Evolutionary conservation across 345 rosid genomes (phyloP).

Genomic region (Rhodamnia rubescens): DNA sequence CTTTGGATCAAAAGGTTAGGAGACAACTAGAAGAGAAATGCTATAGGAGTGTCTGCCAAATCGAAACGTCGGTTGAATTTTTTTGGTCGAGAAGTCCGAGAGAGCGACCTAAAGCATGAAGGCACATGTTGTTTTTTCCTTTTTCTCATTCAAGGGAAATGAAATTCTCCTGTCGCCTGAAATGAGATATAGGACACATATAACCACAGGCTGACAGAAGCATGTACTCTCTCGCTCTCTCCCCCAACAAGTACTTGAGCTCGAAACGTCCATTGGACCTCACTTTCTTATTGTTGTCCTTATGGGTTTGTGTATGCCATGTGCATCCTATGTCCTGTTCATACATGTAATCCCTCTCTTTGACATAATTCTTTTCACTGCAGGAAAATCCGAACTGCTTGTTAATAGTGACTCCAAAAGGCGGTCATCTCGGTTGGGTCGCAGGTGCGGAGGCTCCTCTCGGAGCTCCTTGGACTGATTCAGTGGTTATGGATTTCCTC

Average conservation of each 20-base stretch:
- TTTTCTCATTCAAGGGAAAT: background rate
- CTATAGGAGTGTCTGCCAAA: background rate
- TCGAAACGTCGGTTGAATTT: background rate
- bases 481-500: conserved; percentile 70
- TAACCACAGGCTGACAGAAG: background rate
- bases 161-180: background rate
- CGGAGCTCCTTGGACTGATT: conserved; percentile 89
- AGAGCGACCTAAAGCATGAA: background rate
- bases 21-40: background rate
- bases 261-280: background rate
- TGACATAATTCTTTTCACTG: background rate
- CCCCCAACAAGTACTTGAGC: background rate
- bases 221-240: background rate
- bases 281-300: background rate
- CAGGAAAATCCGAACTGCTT: conserved; percentile 78
- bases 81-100: background rate
- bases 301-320: background rate
- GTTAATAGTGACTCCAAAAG: conserved; percentile 77
- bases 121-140: background rate
- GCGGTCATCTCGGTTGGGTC: conserved; percentile 91
- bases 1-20: background rate
- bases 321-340: background rate
- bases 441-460: conserved; percentile 64
- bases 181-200: background rate
- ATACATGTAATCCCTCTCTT: background rate